phyloP scores from a whole-genome alignment of 2,329 filamentous ascomycete species.

The Chrysoporthe cubensis region DNA sequence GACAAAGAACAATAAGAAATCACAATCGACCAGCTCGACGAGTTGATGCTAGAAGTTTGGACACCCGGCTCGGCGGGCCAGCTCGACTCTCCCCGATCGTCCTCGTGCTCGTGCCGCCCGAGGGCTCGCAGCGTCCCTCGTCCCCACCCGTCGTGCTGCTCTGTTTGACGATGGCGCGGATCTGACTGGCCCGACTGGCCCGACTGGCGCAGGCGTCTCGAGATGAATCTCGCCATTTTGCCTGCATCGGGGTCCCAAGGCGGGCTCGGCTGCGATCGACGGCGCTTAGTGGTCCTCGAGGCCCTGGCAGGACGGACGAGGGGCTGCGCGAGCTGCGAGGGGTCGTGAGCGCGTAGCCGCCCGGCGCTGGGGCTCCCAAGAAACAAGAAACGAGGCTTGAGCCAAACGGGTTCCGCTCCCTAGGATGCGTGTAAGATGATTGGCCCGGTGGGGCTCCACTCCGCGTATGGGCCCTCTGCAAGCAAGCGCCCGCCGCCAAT shows the following conservation, averaged over 20 bases:
- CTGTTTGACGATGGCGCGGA: conserved; percentile 20
- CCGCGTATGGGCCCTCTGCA: conserved; percentile 9
- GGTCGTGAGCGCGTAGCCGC: conserved; percentile 12
- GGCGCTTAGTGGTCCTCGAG: conserved; percentile 25
- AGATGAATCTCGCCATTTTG: conserved; percentile 27
- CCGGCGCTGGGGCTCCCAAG: neutral
- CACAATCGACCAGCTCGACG: neutral
- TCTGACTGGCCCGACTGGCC: conserved; percentile 28
- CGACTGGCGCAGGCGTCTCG: conserved; percentile 27
- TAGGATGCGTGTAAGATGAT: conserved; percentile 26
- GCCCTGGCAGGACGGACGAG: neutral
- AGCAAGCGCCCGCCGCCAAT: conserved; percentile 26
- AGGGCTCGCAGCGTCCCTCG: neutral
- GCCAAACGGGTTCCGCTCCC: neutral
- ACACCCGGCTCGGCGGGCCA: neutral
- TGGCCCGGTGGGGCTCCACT: conserved; percentile 5
- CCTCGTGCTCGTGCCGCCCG: conserved; percentile 10
- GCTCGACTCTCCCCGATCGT: neutral
- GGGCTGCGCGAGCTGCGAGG: neutral
- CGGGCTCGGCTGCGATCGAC: conserved; percentile 14
- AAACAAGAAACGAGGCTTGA: neutral
- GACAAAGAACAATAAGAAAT: conserved; percentile 17
- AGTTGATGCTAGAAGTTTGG: neutral
- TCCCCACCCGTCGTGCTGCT: conserved; percentile 8
- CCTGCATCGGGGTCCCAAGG: conserved; percentile 12